Evolutionary conservation across 108 stramenopile genomes (phyloP).

Genomic region (Fragilariopsis cylindrus): DNA sequence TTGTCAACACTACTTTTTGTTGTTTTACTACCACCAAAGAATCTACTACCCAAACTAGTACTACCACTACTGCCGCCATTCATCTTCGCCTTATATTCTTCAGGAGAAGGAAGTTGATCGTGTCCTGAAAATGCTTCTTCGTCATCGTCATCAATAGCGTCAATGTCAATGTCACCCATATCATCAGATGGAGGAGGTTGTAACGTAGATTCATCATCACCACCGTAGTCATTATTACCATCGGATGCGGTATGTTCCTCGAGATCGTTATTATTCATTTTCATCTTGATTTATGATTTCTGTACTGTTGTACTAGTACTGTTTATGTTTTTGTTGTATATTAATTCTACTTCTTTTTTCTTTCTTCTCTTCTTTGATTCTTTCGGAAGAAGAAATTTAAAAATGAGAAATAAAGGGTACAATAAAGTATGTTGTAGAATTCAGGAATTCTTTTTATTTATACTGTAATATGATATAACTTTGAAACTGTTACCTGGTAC

Average conservation of each 20-base stretch:
- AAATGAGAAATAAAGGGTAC: too few species aligned
- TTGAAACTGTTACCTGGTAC: too few species aligned
- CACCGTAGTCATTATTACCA: not conserved
- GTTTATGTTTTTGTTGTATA: too few species aligned
- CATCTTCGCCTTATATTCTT: slow-evolving; percentile 20
- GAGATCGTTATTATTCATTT: not conserved
- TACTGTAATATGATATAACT: too few species aligned
- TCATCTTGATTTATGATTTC: not conserved
- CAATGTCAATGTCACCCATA: not conserved
- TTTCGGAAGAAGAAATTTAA: too few species aligned
- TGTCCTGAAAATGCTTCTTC: slow-evolving; percentile 5
- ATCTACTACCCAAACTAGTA: not conserved
- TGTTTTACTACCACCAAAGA: too few species aligned
- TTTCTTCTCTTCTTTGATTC: too few species aligned
- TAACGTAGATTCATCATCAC: not conserved
- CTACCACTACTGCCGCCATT: not conserved
- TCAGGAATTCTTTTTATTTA: too few species aligned
- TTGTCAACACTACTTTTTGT: too few species aligned
- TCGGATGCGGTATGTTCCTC: not conserved
- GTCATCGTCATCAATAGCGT: slow-evolving; percentile 4
- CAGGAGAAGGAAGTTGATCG: slow-evolving; percentile 29
- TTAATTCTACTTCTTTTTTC: too few species aligned
- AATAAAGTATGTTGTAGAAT: too few species aligned
- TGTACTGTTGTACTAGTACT: too few species aligned
- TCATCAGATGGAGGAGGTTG: slow-evolving; percentile 7